Evolutionary conservation across 2,329 filamentous ascomycete genomes (phyloP), one percentile per base, ranked within the genome.

Genomic region (Diaporthe humulicola): DNA sequence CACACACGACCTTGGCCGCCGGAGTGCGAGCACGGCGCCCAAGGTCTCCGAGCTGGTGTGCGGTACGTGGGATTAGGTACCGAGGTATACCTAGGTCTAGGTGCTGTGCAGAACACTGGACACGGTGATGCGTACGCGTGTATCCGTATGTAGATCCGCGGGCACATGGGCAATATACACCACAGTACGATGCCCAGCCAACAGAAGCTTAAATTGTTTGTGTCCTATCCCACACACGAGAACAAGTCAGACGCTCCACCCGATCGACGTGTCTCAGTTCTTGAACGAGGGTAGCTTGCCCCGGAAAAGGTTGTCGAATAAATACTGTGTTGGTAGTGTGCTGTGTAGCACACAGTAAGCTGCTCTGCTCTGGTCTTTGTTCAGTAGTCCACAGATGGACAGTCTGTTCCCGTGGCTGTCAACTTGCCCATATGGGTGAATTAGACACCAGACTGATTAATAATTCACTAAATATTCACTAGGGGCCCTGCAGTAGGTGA

Each of bases 161-260:
- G 7, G 33, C 28, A 66, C 45, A 50, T 50, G 45, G 45, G 38
- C 45, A 22, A 28, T 19, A 28, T 52, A 38, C 45, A 67, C 22
- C 45, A 50, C 61, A 22, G 45, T 67, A 33, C 33, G 45, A 69
- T 48, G n/a, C 64, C 48, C 64, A 54, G 48, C 64, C 48, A 69
- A 25, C 64, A 69, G 64, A 69, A 69, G 64, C 64, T 69, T 69
- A 54, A 69, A 69, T 69, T 38, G 64, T 28, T 54, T 54, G 64
- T 50, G 61, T 69, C 64, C 64, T 69, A 69, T 69, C 64, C 64
- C 64, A 69, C 48, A 54, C 48, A 40, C 38, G 64, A 54, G 64
- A 69, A 69, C 64, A 69, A 69, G 64, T 69, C 64, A 69, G 64
- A 54, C 48, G 64, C 64, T 69, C 64, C 64, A 69, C 64, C 48